These are phyloP conservation scores for Cryptosporidium meleagridis DNA, from an alignment of 169 alveolate genomes.

Conservation along the genomic window DNA sequence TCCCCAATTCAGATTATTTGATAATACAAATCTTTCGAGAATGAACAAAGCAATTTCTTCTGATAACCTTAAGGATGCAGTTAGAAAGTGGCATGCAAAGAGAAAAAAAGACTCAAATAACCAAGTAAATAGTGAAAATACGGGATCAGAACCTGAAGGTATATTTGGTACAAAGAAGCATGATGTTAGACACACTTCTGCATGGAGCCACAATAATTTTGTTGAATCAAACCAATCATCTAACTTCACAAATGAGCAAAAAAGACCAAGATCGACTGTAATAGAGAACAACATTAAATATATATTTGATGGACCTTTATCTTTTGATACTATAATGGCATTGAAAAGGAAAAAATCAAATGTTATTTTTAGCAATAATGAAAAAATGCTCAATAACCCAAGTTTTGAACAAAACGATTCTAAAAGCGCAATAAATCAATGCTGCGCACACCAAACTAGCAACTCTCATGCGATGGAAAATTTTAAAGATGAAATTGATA, in stretches of 20 bases:
- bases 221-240: not conserved
- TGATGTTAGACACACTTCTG: not conserved
- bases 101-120: constrained; percentile 34
- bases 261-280: not conserved
- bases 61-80: constrained; percentile 65
- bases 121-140: not conserved
- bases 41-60: constrained; percentile 13
- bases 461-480: not conserved
- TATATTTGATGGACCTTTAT: constrained; percentile 64
- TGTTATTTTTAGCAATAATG: not conserved
- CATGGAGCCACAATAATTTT: not conserved
- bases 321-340: constrained; percentile 74
- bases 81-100: constrained; percentile 72
- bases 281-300: constrained; percentile 1
- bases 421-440: not conserved
- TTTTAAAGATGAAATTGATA: not conserved
- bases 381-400: not conserved
- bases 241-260: constrained; percentile 2
- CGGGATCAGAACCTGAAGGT: not conserved
- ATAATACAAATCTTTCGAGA: not conserved
- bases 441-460: not conserved
- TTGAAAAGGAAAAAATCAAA: constrained; percentile 41
- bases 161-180: not conserved
- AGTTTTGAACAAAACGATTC: not conserved
- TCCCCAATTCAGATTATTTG: not conserved